These are phyloP conservation scores for Candida adriatica DNA, from an alignment of 805 yeast species.

Conservation along the genomic window DNA sequence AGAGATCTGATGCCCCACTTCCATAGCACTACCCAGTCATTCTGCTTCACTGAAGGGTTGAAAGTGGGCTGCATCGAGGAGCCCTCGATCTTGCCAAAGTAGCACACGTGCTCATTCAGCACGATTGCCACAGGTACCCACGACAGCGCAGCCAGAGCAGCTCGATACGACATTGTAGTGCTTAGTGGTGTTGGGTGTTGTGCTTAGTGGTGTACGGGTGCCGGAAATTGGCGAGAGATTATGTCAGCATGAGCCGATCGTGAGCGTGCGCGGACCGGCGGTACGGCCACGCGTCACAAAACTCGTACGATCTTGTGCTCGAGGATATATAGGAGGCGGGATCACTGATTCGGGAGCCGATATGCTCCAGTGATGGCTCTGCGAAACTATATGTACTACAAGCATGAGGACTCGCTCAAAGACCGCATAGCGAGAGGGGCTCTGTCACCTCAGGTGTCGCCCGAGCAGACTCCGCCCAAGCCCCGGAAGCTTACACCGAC, in stretches of 20 bases:
- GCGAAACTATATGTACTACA: slow-evolving; percentile 37
- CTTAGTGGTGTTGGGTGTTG: no score
- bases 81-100: slow-evolving; percentile 71
- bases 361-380: no score
- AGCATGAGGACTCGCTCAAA: slow-evolving; percentile 31
- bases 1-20: slow-evolving; percentile 50
- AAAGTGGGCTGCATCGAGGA: slow-evolving; percentile 85
- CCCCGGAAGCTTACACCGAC: slow-evolving; percentile 23
- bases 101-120: slow-evolving; percentile 62
- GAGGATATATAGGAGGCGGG: no score
- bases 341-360: no score
- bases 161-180: no score
- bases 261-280: no score
- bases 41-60: slow-evolving; percentile 51
- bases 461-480: slow-evolving; percentile 3
- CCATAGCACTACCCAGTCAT: slow-evolving; percentile 64
- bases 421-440: slow-evolving; percentile 28
- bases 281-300: no score
- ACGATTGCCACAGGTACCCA: slow-evolving; percentile 82
- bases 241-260: no score
- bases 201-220: no score
- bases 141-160: slow-evolving; percentile 29
- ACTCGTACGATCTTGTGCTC: no score
- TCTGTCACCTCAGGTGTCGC: neutral
- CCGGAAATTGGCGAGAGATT: no score